A percentile compares a stretch with the other conserved stretches of the same genome.
Evolutionary conservation across 1,139 yeast species (phyloP).

Genomic region (Wickerhamomyces sp.): DNA sequence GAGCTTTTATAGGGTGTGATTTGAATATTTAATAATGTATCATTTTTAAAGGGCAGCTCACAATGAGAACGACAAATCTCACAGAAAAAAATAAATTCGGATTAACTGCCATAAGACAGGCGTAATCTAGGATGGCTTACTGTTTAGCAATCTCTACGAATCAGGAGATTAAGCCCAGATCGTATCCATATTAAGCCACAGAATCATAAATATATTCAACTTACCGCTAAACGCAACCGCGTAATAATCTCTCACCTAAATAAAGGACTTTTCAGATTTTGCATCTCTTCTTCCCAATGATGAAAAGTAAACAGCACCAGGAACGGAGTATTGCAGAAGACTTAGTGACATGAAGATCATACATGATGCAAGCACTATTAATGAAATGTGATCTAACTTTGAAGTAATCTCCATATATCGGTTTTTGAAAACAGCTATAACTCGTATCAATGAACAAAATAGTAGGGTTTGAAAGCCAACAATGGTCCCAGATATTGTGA

Average conservation of each 20-base stretch:
- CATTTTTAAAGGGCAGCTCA: too few relatives aligned
- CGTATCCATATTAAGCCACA: too few relatives aligned
- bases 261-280: slow-evolving; percentile 16
- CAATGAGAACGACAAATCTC: too few relatives aligned
- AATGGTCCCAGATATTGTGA: not conserved
- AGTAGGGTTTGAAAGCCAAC: slow-evolving; percentile 3
- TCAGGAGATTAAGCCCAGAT: too few relatives aligned
- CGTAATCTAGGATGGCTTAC: not conserved
- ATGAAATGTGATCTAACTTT: slow-evolving; percentile 3
- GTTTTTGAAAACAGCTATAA: slow-evolving; percentile 3
- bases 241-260: too few relatives aligned
- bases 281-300: not conserved
- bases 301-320: not conserved
- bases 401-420: not conserved
- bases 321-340: not conserved
- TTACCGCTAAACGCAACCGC: too few relatives aligned
- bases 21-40: too few relatives aligned
- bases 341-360: not conserved
- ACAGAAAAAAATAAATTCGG: too few relatives aligned
- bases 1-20: too few relatives aligned
- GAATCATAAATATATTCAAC: too few relatives aligned
- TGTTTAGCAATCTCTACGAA: not conserved
- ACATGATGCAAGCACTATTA: slow-evolving; percentile 1
- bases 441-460: slow-evolving; percentile 4
- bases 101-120: too few relatives aligned